Base-by-base conservation (phyloP, 2,329 filamentous ascomycete species). In the Aureobasidium sp. region DNA sequence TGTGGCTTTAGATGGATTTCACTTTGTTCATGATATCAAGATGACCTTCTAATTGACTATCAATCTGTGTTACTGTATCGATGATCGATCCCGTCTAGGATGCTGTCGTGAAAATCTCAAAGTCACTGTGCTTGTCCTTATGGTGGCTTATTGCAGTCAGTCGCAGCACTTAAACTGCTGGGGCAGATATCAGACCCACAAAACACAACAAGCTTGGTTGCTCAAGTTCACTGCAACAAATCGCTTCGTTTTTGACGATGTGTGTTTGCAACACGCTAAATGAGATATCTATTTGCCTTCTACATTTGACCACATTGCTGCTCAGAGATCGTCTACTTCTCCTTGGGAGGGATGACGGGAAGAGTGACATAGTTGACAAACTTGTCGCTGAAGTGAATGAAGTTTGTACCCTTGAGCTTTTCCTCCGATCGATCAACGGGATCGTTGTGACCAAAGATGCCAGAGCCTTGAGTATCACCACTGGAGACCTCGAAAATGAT, bases 381-480 rank as follows among this genome's bases (percentile, higher is more conserved):
- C 41, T 72, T 72, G 2, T 75, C 73, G 0, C 81, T 77, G 66
- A 85, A 84, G 66, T 82, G 79, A 26, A 85, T 69, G 66, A 81
- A 75, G 69, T 85, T 85, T 50, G 73, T 64, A 0, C 83, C 82
- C 0, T 74, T 75, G 61, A 80, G 76, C 52, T 72, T 75, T 39
- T 72, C 70, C 59, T 75, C 69, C 6, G 75, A 70, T 64, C 80
- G 71, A 66, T 84, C 83, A 20, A 75, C 71, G 0, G 77, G 71
- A 63, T 80, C 77, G 27, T 78, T 75, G 67, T 86, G 84, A 65
- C 74, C 71, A 69, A 86, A 86, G 27, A 84, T 77, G 0, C 82
- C 84, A 37, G 76, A 78, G 0, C 84, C 84, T 65, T 86, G 83
- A 0, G 84, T 86, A 71, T 87, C 84, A 1, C 81, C 81, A 47